Evolutionary conservation across 2,329 filamentous ascomycete species (phyloP).

Genomic region (Penicillium janthinellum): DNA sequence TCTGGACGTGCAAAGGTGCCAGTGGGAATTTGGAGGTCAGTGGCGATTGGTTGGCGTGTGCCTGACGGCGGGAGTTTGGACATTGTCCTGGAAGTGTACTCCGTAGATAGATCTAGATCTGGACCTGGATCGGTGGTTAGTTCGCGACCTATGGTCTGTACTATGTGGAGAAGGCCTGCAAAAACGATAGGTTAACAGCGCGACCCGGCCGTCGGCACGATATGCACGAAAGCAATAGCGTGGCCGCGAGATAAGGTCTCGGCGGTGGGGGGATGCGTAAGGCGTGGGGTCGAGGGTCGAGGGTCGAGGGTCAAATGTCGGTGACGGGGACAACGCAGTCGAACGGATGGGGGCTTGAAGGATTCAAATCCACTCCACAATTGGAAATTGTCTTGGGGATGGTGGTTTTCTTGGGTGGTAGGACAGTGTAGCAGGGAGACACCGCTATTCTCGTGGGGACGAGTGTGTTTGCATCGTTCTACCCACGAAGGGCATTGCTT

Average conservation of each 20-base stretch:
- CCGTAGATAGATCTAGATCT: background rate
- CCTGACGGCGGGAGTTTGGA: background rate
- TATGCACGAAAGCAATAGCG: slow-evolving; percentile 2
- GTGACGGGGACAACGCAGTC: background rate
- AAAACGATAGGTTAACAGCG: background rate
- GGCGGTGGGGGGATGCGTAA: background rate
- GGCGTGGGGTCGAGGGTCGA: background rate
- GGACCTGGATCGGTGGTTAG: too few relatives aligned
- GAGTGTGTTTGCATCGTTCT: background rate
- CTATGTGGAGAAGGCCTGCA: background rate
- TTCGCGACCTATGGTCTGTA: too few relatives aligned
- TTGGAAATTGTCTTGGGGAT: too few relatives aligned
- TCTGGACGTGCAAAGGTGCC: background rate
- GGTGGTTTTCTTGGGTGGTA: background rate
- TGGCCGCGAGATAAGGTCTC: background rate
- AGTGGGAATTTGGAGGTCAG: background rate
- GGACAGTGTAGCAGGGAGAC: background rate
- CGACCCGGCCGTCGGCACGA: background rate
- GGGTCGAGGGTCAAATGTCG: background rate
- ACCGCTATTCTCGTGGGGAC: background rate
- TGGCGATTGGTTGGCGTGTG: background rate
- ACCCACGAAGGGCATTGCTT: background rate
- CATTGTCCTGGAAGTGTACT: background rate
- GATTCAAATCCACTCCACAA: background rate
- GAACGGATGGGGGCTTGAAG: background rate